phyloP scores from a whole-genome alignment of 2,329 filamentous ascomycete genomes.

The Diaporthe sp. region DNA sequence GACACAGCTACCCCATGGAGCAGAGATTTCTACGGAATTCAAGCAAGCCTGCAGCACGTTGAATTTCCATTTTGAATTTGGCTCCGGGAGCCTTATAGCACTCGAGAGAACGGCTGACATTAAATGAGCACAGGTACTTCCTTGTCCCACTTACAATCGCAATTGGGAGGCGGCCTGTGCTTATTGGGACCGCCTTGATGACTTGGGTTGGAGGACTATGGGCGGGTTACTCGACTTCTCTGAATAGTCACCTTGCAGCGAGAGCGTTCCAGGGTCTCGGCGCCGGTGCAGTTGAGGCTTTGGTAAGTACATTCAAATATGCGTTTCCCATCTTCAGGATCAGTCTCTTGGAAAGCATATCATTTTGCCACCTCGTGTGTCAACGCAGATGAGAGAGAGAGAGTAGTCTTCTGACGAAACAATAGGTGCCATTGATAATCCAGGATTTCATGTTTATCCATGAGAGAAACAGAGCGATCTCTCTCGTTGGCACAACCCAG shows the following conservation, averaged over 20 bases:
- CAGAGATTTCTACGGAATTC: no score
- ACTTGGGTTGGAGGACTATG: conserved; percentile 49
- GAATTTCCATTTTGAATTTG: not conserved
- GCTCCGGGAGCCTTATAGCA: no score
- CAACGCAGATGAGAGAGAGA: not conserved
- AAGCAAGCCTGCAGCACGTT: no score
- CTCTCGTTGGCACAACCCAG: conserved; percentile 39
- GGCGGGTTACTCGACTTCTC: conserved; percentile 45
- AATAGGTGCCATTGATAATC: conserved; percentile 47
- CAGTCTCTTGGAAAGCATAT: no score
- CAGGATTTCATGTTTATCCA: conserved; percentile 52
- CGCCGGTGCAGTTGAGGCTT: conserved; percentile 48
- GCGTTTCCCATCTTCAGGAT: not conserved
- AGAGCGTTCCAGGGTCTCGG: conserved; percentile 49
- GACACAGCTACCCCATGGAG: no score
- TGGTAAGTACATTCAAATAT: conserved; percentile 34
- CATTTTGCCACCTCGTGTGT: not conserved
- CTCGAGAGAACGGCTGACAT: not conserved
- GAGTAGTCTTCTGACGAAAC: not conserved
- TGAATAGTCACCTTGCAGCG: conserved; percentile 47
- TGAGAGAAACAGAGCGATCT: conserved; percentile 46
- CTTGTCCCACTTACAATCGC: conserved; percentile 49
- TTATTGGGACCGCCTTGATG: conserved; percentile 45
- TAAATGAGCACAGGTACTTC: conserved; percentile 36
- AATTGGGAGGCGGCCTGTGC: conserved; percentile 47